Conservation (phyloP, 257 asterid genomes). For the Fraxinus excelsior region DNA sequence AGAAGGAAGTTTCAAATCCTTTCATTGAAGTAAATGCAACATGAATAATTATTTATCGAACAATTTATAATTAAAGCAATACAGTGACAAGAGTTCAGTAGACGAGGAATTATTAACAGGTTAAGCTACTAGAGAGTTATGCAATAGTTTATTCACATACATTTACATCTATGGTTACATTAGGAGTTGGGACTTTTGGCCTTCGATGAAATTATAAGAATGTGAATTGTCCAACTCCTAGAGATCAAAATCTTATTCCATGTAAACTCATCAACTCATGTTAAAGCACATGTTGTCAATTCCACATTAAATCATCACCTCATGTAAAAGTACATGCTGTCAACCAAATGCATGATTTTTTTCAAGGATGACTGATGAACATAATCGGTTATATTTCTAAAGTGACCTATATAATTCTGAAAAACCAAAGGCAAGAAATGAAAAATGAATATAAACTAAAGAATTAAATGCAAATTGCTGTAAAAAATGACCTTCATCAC, state of each 20-base stretch:
- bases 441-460: neutral
- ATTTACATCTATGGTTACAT: neutral
- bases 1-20: neutral
- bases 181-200: neutral
- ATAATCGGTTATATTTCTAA: neutral
- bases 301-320: too few species aligned
- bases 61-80: neutral
- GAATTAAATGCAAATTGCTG: neutral
- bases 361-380: too few species aligned
- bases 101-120: neutral
- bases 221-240: neutral
- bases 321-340: neutral
- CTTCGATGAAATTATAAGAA: neutral
- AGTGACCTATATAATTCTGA: neutral
- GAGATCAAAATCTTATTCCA: neutral
- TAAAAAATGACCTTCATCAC: neutral
- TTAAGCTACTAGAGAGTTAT: neutral
- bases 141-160: too few species aligned
- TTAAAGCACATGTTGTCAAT: too few species aligned
- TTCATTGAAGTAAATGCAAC: neutral
- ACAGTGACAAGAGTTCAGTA: neutral
- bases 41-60: too few species aligned
- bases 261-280: too few species aligned
- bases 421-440: neutral
- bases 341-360: neutral